A percentile compares a stretch with the other conserved stretches of the same genome.
These are phyloP conservation scores for Ophiostoma pallidulum DNA, from an alignment of 2,329 filamentous ascomycete genomes.

Conservation along the genomic window DNA sequence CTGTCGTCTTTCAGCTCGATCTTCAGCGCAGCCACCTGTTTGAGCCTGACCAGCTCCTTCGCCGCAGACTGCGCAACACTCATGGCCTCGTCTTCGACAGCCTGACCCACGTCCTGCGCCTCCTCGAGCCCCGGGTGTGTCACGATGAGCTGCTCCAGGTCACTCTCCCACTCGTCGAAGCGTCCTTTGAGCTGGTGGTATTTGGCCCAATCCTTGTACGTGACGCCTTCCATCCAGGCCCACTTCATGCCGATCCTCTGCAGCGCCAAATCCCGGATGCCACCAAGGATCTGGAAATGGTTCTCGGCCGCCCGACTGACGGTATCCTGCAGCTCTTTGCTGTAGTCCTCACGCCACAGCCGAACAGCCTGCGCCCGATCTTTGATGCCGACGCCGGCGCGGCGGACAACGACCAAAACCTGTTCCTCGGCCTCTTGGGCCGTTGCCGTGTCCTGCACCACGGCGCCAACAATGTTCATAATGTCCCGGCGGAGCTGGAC, in stretches of 20 bases:
- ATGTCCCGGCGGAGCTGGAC: constrained; percentile 45
- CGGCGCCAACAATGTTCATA: constrained; percentile 47
- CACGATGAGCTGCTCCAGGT: constrained; percentile 67
- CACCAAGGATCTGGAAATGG: constrained; percentile 73
- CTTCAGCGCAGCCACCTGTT: constrained; percentile 80
- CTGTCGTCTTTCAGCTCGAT: constrained; percentile 62
- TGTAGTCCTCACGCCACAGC: constrained; percentile 64
- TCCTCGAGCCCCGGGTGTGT: constrained; percentile 60
- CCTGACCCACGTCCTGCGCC: constrained; percentile 50
- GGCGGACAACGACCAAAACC: constrained; percentile 44
- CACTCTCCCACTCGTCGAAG: constrained; percentile 74
- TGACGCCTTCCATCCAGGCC: constrained; percentile 92
- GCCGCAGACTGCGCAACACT: constrained; percentile 66
- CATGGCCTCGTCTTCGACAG: constrained; percentile 71
- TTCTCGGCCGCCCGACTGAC: constrained; percentile 66
- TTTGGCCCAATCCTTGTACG: constrained; percentile 94
- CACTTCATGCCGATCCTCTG: constrained; percentile 90
- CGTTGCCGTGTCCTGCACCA: constrained; percentile 33
- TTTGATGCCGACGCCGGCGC: constrained; percentile 64
- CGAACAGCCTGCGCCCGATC: constrained; percentile 67
- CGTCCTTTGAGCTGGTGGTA: constrained; percentile 81
- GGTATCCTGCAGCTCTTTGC: constrained; percentile 57
- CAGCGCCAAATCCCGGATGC: constrained; percentile 72
- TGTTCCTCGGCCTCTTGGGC: constrained; percentile 32
- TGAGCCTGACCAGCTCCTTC: constrained; percentile 68